Percentiles rank a stretch among this genome's conserved stretches.
Conservation (phyloP, 1,139 yeast genomes). For the Zygosaccharomyces sapae region DNA sequence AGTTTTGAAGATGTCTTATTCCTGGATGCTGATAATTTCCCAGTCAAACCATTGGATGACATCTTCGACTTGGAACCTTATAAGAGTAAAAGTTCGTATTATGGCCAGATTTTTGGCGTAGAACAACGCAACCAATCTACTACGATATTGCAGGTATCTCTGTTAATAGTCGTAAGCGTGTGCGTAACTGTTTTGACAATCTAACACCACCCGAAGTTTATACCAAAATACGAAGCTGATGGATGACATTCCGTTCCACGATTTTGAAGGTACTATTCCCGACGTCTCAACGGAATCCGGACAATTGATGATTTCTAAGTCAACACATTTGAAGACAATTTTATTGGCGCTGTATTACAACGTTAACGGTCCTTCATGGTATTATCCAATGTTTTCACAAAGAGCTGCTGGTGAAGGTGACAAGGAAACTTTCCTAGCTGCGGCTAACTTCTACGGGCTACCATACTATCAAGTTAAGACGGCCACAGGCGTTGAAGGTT, state of each 20-base stretch:
- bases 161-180: slow-evolving; percentile 41
- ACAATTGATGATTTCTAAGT: slow-evolving; percentile 66
- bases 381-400: slow-evolving; percentile 77
- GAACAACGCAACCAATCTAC: slow-evolving; percentile 65
- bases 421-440: slow-evolving; percentile 82
- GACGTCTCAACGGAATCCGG: slow-evolving; percentile 83
- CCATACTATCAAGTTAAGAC: slow-evolving; percentile 63
- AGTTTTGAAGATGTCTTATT: slow-evolving; percentile 73
- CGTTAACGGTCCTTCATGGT: slow-evolving; percentile 71
- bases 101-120: slow-evolving; percentile 84
- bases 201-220: slow-evolving; percentile 36
- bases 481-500: slow-evolving; percentile 34
- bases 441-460: slow-evolving; percentile 59
- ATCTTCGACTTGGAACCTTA: slow-evolving; percentile 55
- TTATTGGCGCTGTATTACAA: slow-evolving; percentile 73
- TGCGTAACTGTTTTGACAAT: slow-evolving; percentile 42
- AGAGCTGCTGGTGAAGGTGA: slow-evolving; percentile 90
- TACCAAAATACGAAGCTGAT: slow-evolving; percentile 30
- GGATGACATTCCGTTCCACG: slow-evolving; percentile 59
- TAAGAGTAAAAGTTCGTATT: slow-evolving; percentile 55
- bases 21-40: slow-evolving; percentile 73
- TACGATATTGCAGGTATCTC: slow-evolving; percentile 59
- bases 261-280: slow-evolving; percentile 66
- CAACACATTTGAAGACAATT: slow-evolving; percentile 58
- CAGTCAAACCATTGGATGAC: slow-evolving; percentile 54